These are phyloP conservation scores for Suillus ampliporus DNA, from an alignment of 768 basidiomycete genomes.

Conservation along the genomic window DNA sequence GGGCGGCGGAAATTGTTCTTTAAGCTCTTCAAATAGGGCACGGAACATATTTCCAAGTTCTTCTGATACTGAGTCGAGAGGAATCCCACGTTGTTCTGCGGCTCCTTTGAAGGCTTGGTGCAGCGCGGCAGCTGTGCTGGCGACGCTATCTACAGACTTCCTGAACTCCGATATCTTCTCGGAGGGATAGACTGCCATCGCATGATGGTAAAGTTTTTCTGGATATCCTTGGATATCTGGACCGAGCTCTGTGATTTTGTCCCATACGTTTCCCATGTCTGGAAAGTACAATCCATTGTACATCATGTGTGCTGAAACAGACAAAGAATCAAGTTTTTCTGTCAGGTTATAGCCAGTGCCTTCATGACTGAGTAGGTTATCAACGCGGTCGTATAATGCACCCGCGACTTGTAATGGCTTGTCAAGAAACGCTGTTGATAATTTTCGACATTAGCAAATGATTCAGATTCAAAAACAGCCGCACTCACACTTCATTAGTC, in stretches of 20 bases:
- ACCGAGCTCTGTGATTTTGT: too few relatives aligned
- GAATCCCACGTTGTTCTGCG: slow-evolving; percentile 10
- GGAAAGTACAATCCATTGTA: not conserved
- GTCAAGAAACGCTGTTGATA: not conserved
- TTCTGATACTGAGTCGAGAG: slow-evolving; percentile 22
- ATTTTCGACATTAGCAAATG: too few relatives aligned
- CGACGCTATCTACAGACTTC: not conserved
- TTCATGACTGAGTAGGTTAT: too few relatives aligned
- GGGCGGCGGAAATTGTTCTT: slow-evolving; percentile 33
- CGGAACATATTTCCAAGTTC: slow-evolving; percentile 22
- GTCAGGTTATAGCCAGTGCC: not conserved
- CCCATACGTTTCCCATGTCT: too few relatives aligned
- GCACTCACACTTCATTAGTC: not conserved
- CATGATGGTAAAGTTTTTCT: not conserved
- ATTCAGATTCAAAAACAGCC: too few relatives aligned
- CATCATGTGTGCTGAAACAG: not conserved
- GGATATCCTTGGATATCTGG: not conserved
- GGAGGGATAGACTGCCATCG: not conserved
- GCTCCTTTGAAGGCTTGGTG: not conserved
- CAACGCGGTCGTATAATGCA: not conserved
- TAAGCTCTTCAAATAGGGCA: slow-evolving; percentile 30
- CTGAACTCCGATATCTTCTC: not conserved
- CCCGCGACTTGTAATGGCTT: not conserved
- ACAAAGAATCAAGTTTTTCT: not conserved
- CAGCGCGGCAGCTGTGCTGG: not conserved